phyloP scores from a whole-genome alignment of 495 filamentous ascomycete species.

The Polyplosphaeria fusca region DNA sequence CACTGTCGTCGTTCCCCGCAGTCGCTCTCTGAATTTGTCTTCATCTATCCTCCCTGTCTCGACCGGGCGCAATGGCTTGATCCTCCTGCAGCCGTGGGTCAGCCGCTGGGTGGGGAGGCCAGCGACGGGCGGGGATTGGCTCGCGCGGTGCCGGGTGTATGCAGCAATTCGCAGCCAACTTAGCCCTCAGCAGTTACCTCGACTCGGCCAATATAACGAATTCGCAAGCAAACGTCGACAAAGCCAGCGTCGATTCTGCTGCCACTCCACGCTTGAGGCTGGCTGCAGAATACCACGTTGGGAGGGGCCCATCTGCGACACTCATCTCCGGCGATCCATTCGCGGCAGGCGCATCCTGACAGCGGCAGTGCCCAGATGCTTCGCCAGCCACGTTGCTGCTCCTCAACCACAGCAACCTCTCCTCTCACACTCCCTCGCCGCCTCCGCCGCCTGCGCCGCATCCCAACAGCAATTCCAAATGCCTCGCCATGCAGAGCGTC shows the following conservation, averaged over 20 bases:
- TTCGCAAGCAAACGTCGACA: conserved; percentile 2
- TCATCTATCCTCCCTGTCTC: not conserved
- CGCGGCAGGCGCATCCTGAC: too few relatives aligned
- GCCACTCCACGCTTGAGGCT: not conserved
- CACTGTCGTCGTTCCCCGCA: not conserved
- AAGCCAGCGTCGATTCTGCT: not conserved
- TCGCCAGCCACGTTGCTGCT: not conserved
- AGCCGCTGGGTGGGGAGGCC: not conserved
- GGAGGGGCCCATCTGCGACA: too few relatives aligned
- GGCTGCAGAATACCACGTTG: too few relatives aligned
- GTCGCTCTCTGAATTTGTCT: not conserved
- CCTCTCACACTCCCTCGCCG: not conserved
- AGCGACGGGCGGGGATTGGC: conserved; percentile 1
- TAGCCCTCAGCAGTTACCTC: conserved; percentile 9
- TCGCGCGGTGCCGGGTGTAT: conserved; percentile 10
- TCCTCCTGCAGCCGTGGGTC: not conserved
- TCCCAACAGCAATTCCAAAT: too few relatives aligned
- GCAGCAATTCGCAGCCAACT: too few relatives aligned
- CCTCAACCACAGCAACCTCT: not conserved
- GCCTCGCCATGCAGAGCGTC: too few relatives aligned
- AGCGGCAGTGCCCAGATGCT: too few relatives aligned
- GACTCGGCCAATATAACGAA: conserved; percentile 31
- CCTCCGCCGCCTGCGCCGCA: not conserved
- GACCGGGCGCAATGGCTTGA: not conserved
- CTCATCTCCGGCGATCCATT: too few relatives aligned